Conservation (phyloP, 176 grass and related monocot genomes). For the Dendrocalamus sinicus region DNA sequence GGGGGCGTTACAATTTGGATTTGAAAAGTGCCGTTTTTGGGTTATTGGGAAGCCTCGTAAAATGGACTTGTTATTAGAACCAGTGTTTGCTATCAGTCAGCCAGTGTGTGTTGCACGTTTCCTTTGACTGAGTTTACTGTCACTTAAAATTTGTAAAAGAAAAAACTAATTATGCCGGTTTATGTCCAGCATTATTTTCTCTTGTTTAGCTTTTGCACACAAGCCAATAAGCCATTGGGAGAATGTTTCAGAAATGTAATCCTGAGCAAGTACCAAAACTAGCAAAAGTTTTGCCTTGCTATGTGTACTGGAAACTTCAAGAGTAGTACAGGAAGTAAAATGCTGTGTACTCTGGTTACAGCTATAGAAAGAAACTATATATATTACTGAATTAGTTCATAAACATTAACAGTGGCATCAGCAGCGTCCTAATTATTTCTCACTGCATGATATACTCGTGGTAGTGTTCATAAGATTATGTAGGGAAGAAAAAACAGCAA, state of each 20-base stretch:
- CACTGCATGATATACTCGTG: conserved; percentile 35
- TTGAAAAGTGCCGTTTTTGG: no score
- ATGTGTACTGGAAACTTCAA: background rate
- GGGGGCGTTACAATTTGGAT: no score
- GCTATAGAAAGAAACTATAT: background rate
- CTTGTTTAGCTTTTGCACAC: background rate
- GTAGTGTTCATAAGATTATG: conserved; percentile 43
- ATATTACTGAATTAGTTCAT: conserved; percentile 25
- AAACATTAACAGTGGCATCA: background rate
- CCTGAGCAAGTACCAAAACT: background rate
- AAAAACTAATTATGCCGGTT: background rate
- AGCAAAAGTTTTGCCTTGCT: background rate
- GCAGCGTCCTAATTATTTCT: conserved; percentile 39
- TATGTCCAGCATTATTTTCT: background rate
- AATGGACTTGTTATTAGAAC: no score
- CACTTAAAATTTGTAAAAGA: background rate
- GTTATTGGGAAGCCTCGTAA: background rate
- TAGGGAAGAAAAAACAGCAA: conserved; percentile 26
- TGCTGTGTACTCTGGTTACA: background rate
- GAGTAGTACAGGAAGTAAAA: background rate
- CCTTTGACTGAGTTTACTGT: background rate
- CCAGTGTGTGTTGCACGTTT: background rate
- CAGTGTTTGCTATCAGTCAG: background rate
- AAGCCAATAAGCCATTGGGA: background rate
- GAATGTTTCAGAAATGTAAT: background rate